Conservation (phyloP, 306 rosid species). For the Quillaja saponaria region DNA sequence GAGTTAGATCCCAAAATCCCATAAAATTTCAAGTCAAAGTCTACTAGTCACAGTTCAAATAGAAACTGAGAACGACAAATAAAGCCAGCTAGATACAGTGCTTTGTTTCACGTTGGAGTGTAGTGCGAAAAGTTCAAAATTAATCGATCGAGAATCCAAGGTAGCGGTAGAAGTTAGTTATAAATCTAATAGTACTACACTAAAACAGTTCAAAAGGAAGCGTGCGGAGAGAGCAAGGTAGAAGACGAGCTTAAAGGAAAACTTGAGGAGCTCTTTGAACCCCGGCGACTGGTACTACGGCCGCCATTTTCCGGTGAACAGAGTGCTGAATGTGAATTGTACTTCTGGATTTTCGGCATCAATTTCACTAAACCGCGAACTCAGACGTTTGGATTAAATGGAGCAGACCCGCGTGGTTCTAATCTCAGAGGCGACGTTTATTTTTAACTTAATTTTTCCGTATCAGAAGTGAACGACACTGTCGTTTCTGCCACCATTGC, state of each 20-base stretch:
- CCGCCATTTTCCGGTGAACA: conserved; percentile 46
- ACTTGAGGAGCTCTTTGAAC: conserved; percentile 96
- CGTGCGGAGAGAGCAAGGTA: conserved; percentile 89
- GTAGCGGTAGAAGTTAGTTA: background rate
- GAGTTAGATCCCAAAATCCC: conserved; percentile 2
- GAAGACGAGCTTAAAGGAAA: conserved; percentile 98
- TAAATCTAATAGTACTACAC: conserved; percentile 13
- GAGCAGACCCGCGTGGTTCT: conserved; percentile 32
- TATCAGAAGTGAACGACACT: no score
- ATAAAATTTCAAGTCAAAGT: conserved; percentile 10
- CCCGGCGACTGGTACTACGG: conserved; percentile 45
- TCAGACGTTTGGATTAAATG: no score
- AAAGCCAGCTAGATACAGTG: no score
- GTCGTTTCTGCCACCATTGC: no score
- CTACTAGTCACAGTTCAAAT: background rate
- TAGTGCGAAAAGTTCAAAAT: conserved; percentile 6
- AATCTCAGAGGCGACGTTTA: conserved; percentile 20
- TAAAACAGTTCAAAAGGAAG: conserved; percentile 10
- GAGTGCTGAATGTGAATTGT: conserved; percentile 1
- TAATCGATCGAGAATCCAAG: conserved; percentile 1
- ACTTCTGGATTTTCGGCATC: background rate
- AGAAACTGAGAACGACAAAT: background rate
- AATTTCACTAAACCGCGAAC: no score
- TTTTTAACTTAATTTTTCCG: background rate
- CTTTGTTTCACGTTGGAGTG: background rate